Conservation (phyloP, 1,139 yeast genomes). For the Scheffersomyces illinoinensis region DNA sequence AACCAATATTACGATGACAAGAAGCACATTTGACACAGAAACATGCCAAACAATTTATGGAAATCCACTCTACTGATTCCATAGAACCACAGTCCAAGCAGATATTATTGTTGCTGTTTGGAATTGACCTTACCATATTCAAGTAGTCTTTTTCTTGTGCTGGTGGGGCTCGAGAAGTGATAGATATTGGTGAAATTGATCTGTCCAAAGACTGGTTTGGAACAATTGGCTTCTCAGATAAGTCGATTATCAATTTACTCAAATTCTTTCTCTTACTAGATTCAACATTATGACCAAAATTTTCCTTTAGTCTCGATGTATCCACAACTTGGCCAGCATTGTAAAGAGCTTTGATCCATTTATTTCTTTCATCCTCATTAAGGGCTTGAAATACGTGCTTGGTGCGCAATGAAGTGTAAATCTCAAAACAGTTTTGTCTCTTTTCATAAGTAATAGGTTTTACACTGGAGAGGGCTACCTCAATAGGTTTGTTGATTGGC, state of each 20-base stretch:
- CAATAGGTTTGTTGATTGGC: conserved; percentile 69
- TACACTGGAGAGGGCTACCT: conserved; percentile 69
- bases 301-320: conserved; percentile 23
- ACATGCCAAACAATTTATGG: conserved; percentile 70
- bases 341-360: conserved; percentile 66
- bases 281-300: background rate
- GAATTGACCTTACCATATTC: conserved; percentile 43
- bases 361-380: conserved; percentile 62
- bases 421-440: conserved; percentile 68
- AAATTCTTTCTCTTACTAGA: background rate
- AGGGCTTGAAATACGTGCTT: conserved; percentile 80
- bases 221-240: conserved; percentile 15
- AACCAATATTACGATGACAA: conserved; percentile 53
- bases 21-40: conserved; percentile 83
- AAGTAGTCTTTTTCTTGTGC: conserved; percentile 30
- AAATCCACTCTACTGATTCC: conserved; percentile 82
- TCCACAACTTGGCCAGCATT: conserved; percentile 50
- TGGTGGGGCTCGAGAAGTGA: conserved; percentile 25
- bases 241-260: conserved; percentile 11
- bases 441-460: conserved; percentile 51
- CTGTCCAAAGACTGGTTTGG: conserved; percentile 21
- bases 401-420: conserved; percentile 67
- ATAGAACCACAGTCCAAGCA: conserved; percentile 82
- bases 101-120: conserved; percentile 54
- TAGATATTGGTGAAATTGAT: conserved; percentile 36